Conservation (phyloP, 257 asterid genomes). For the Handroanthus guayacan region DNA sequence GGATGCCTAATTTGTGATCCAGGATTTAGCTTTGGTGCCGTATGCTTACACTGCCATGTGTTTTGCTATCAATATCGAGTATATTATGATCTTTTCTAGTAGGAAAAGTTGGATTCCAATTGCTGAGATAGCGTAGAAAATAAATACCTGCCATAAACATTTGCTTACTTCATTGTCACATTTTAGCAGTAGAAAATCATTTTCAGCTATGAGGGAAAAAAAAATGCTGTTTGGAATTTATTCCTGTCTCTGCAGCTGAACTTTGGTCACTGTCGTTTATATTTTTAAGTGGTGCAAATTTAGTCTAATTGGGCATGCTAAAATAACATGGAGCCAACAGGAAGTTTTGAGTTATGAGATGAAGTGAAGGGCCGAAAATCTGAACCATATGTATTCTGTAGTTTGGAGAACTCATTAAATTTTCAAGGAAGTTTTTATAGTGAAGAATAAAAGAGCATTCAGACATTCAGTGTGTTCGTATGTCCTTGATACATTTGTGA, state of each 20-base stretch:
- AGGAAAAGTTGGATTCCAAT: background rate
- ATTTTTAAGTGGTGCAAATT: background rate
- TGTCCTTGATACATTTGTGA: background rate
- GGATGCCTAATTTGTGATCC: background rate
- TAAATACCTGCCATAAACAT: background rate
- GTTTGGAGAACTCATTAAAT: background rate
- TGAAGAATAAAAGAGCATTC: background rate
- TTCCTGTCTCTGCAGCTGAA: background rate
- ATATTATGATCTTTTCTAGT: background rate
- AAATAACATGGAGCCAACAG: background rate
- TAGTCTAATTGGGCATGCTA: background rate
- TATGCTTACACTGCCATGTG: background rate
- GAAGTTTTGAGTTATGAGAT: background rate
- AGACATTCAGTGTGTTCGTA: background rate
- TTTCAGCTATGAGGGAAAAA: background rate
- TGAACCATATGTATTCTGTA: background rate
- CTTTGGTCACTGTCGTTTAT: background rate
- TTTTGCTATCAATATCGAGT: background rate
- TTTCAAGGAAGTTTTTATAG: background rate
- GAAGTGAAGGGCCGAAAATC: background rate
- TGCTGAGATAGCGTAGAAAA: background rate
- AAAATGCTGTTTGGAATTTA: background rate
- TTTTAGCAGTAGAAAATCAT: background rate
- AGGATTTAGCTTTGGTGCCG: background rate
- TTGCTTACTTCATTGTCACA: background rate